Evolutionary conservation across 2,329 filamentous ascomycete genomes (phyloP).

Genomic region (Colletotrichum echinochloae): DNA sequence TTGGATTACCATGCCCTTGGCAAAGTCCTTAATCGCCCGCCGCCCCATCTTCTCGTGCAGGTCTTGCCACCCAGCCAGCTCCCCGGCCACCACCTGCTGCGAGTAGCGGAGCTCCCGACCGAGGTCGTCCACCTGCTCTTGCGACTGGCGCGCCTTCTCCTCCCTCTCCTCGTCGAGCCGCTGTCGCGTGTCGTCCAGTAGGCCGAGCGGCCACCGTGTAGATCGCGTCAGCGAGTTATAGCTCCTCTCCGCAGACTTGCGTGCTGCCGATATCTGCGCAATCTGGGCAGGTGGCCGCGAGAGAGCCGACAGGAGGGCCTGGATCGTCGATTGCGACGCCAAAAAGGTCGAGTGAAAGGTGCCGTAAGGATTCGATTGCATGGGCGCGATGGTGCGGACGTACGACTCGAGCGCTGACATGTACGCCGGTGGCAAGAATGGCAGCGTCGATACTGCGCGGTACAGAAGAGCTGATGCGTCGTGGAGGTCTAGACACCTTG

Average conservation of each 20-base stretch:
- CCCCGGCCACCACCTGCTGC: constrained; percentile 90
- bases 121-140: constrained; percentile 78
- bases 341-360: constrained; percentile 81
- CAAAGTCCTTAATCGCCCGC: constrained; percentile 80
- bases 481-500: constrained; percentile 71
- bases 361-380: constrained; percentile 78
- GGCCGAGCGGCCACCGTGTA: constrained; percentile 81
- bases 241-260: constrained; percentile 81
- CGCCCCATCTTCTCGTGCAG: constrained; percentile 83
- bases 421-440: constrained; percentile 77
- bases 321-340: constrained; percentile 85
- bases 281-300: constrained; percentile 84
- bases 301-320: constrained; percentile 83
- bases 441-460: constrained; percentile 64
- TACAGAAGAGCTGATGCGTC: constrained; percentile 71
- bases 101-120: constrained; percentile 88
- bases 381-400: constrained; percentile 72
- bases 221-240: constrained; percentile 79
- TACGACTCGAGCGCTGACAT: constrained; percentile 79
- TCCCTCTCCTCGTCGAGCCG: constrained; percentile 86
- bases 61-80: constrained; percentile 95
- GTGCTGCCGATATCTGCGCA: constrained; percentile 77
- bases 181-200: constrained; percentile 89
- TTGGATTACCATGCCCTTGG: constrained; percentile 79
- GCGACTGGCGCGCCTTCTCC: constrained; percentile 78